These are phyloP conservation scores for Trametes versicolor DNA, from an alignment of 1,284 basidiomycete genomes.

Conservation along the genomic window DNA sequence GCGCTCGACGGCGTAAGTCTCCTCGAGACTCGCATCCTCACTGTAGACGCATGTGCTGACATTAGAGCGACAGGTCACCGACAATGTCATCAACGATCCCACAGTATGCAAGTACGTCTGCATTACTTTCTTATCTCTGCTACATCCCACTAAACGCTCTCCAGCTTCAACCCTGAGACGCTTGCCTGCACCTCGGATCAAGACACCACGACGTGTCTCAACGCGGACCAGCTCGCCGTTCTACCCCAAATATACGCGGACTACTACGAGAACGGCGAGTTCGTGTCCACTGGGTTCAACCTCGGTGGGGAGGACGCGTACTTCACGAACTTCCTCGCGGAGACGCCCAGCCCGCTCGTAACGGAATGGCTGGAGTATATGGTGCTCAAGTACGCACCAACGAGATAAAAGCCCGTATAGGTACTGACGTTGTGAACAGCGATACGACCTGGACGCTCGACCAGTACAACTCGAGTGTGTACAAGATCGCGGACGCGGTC, in stretches of 20 bases:
- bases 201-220: conserved; percentile 44
- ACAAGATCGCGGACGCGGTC: conserved; percentile 34
- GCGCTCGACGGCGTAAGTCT: conserved; percentile 42
- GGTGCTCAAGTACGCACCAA: conserved; percentile 29
- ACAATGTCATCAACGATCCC: conserved; percentile 48
- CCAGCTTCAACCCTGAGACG: conserved; percentile 43
- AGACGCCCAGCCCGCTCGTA: too few species aligned
- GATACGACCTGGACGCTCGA: conserved; percentile 36
- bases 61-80: conserved; percentile 33
- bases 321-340: conserved; percentile 36
- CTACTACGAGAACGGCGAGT: conserved; percentile 41
- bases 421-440: conserved; percentile 16
- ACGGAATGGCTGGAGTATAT: conserved; percentile 16
- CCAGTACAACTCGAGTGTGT: conserved; percentile 31
- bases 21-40: background rate
- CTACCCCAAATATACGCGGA: conserved; percentile 45
- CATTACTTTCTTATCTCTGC: background rate
- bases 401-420: background rate
- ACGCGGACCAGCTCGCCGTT: conserved; percentile 44
- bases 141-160: conserved; percentile 13
- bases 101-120: conserved; percentile 40
- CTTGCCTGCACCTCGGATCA: conserved; percentile 42
- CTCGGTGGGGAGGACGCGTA: conserved; percentile 45
- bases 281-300: conserved; percentile 38
- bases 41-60: background rate